phyloP scores from a whole-genome alignment of 2,329 filamentous ascomycete genomes.

The Sclerotinia subarctica region DNA sequence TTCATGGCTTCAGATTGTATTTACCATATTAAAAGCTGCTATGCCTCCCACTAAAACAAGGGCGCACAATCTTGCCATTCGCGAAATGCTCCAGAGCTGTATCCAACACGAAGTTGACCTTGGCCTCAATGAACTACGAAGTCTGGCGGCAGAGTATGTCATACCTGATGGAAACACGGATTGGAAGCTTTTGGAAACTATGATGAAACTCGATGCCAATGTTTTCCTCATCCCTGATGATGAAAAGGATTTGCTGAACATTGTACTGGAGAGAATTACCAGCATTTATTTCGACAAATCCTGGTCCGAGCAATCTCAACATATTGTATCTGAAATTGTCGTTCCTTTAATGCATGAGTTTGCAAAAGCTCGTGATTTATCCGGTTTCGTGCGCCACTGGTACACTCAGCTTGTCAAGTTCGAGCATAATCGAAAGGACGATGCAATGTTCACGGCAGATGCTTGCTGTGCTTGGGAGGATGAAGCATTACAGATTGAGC shows the following conservation, averaged over 20 bases:
- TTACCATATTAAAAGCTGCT: constrained; percentile 38
- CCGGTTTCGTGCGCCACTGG: constrained; percentile 43
- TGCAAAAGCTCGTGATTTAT: constrained; percentile 42
- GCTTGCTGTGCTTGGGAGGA: constrained; percentile 37
- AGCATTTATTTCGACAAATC: constrained; percentile 25
- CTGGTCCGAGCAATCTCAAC: constrained; percentile 29
- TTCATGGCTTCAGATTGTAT: constrained; percentile 49
- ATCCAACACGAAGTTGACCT: constrained; percentile 39
- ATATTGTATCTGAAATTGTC: constrained; percentile 39
- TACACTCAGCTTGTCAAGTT: constrained; percentile 35
- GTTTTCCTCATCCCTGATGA: constrained; percentile 44
- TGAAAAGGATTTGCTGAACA: constrained; percentile 33
- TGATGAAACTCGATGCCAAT: constrained; percentile 46
- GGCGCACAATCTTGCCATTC: constrained; percentile 32
- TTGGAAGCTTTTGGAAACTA: constrained; percentile 43
- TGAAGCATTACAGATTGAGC: constrained; percentile 31
- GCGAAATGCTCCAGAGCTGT: constrained; percentile 39
- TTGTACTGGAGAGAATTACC: constrained; percentile 39
- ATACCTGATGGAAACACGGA: constrained; percentile 35
- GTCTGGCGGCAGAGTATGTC: constrained; percentile 36
- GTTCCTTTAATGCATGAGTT: constrained; percentile 45
- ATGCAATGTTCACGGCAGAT: constrained; percentile 5
- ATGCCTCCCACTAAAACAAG: constrained; percentile 27
- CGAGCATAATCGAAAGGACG: constrained; percentile 32
- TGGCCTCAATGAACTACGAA: constrained; percentile 38